Evolutionary conservation across 2,329 filamentous ascomycete genomes (phyloP).

Genomic region (Aureobasidium vineae): DNA sequence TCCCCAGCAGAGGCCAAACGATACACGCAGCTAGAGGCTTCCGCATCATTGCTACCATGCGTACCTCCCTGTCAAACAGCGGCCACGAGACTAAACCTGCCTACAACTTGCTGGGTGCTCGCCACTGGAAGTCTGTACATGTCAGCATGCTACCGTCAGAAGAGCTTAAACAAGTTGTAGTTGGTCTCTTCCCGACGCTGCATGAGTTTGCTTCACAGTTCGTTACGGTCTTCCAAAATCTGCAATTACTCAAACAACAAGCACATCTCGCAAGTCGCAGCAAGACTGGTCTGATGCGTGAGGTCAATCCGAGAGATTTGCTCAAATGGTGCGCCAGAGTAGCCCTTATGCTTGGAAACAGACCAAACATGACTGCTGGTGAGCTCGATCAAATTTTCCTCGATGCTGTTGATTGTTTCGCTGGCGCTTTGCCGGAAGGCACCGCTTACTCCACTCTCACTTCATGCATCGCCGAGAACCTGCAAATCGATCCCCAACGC

Average conservation of each 20-base stretch:
- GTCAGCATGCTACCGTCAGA: constrained; percentile 63
- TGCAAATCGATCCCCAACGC: constrained; percentile 80
- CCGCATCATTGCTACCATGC: constrained; percentile 86
- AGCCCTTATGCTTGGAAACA: constrained; percentile 60
- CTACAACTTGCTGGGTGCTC: constrained; percentile 70
- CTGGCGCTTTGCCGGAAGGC: constrained; percentile 70
- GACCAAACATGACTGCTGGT: constrained; percentile 62
- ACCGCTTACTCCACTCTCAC: constrained; percentile 61
- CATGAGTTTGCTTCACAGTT: constrained; percentile 56
- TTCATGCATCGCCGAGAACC: constrained; percentile 73
- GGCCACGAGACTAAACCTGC: constrained; percentile 70
- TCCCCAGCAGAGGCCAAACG: constrained; percentile 83
- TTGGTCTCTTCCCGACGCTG: constrained; percentile 68
- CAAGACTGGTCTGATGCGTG: constrained; percentile 58
- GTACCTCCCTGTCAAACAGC: constrained; percentile 63
- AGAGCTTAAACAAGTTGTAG: constrained; percentile 74
- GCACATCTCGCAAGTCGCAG: constrained; percentile 49
- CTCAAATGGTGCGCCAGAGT: constrained; percentile 88
- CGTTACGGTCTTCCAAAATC: constrained; percentile 55
- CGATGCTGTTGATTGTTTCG: constrained; percentile 91
- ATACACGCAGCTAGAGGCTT: constrained; percentile 83
- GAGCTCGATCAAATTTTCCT: constrained; percentile 87
- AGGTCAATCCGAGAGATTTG: constrained; percentile 71
- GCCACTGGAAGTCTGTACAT: constrained; percentile 80
- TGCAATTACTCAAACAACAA: constrained; percentile 44